Base-by-base conservation (phyloP, 2,329 filamentous ascomycete genomes). In the Fusarium albidum region DNA sequence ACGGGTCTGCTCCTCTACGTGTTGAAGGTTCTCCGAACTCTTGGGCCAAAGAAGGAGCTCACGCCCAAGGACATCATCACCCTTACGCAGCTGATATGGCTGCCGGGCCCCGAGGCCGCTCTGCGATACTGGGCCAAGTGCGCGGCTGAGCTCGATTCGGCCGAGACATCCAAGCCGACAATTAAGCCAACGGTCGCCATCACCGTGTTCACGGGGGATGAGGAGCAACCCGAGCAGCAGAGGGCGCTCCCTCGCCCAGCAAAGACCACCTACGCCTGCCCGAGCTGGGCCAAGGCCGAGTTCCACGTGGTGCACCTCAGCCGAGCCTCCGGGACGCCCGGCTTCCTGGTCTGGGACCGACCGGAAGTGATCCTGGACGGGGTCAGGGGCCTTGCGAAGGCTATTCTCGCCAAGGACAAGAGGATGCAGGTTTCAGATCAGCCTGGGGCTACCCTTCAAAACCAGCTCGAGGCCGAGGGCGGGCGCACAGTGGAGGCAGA, bases 81-180 rank as follows among this genome's bases (percentile, higher is more conserved):
- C 14, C 75, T 87, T 63, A 81, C 84, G 2, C 81, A 84, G 67
- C 71, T 89, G 25, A 81, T 85, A 17, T 90, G 87, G 87, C 70
- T 90, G 1, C 86, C 87, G 0, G 87, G 86, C 0, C 85, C 85
- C 0, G 86, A 89, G 64, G 79, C 79, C 2, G 80, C 79, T 4
- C 70, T 88, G 61, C 74, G 85, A 21, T 87, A 81, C 49, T 84
- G 79, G 81, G 75, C 80, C 7, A 69, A 77, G 29, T 79, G 77
- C 32, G 69, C 71, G 13, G 68, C 70, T n/a, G 69, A 76, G 31
- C 57, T 64, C 8, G 72, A 75, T 35, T 65, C 65, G 1, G 46
- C 49, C 5, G 61, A 66, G 25, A 55, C 67, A 52, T 67, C 60
- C 27, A 57, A 54, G 26, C 26, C 49, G 6, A 42, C 50, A 2